Percentiles rank a stretch among this genome's conserved stretches.
phyloP scores from a whole-genome alignment of 306 rosid genomes.

The Astragalus glycyphyllos region DNA sequence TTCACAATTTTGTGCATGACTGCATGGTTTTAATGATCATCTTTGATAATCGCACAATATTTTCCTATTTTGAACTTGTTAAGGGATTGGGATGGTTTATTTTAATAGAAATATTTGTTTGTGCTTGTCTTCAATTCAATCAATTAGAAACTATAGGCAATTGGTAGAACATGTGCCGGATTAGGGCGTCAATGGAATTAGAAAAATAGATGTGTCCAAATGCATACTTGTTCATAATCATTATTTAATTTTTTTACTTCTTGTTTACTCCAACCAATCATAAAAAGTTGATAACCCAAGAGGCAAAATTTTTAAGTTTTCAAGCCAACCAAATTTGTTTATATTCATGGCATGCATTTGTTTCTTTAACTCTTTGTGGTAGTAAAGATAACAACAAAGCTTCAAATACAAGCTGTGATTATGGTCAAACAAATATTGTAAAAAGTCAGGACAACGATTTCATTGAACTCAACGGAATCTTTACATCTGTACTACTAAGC shows the following conservation, averaged over 20 bases:
- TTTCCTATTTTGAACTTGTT: not conserved
- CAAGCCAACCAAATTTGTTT: not conserved
- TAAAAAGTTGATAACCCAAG: not conserved
- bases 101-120: not conserved
- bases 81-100: not conserved
- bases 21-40: no score
- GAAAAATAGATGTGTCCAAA: not conserved
- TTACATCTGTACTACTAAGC: not conserved
- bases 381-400: not conserved
- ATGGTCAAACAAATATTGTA: no score
- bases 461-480: conserved; percentile 8
- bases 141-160: not conserved
- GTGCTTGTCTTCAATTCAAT: not conserved
- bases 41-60: not conserved
- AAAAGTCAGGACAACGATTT: not conserved
- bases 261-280: not conserved
- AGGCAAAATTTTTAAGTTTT: not conserved
- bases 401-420: not conserved
- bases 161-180: not conserved
- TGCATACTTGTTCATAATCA: not conserved
- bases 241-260: not conserved
- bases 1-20: no score
- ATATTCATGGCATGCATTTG: not conserved
- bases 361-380: not conserved
- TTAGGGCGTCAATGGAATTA: conserved; percentile 4